These are phyloP conservation scores for Aspergillus puulaauensis DNA, from an alignment of 2,329 filamentous ascomycete species.

Conservation along the genomic window DNA sequence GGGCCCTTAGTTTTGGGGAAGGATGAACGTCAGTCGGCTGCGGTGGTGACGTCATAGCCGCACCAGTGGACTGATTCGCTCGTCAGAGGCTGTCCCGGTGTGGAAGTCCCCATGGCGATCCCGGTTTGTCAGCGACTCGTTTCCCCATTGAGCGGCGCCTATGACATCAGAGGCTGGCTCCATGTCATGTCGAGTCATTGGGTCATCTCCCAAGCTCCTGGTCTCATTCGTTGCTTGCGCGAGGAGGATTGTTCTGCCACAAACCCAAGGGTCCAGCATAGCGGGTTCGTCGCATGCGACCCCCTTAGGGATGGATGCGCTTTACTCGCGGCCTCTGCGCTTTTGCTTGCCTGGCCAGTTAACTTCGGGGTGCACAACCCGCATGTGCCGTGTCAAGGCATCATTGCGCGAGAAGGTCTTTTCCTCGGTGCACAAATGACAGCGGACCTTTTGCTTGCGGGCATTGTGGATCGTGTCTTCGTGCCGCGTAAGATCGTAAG, in stretches of 20 bases:
- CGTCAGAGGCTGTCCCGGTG: constrained; percentile 2
- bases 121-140: constrained; percentile 16
- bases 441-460: constrained; percentile 90
- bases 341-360: constrained; percentile 71
- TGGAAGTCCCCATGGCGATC: constrained; percentile 21
- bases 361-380: constrained; percentile 87
- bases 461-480: constrained; percentile 97
- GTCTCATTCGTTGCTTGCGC: constrained; percentile 10
- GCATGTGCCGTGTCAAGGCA: constrained; percentile 89
- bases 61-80: constrained; percentile 13
- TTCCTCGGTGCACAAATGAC: constrained; percentile 88
- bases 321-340: constrained; percentile 38
- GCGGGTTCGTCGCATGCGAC: background rate
- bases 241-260: background rate
- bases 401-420: constrained; percentile 97
- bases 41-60: constrained; percentile 22
- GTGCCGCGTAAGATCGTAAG: constrained; percentile 93
- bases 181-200: constrained; percentile 21
- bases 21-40: constrained; percentile 9
- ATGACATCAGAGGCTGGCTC: constrained; percentile 25
- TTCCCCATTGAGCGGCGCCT: constrained; percentile 11
- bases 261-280: background rate
- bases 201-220: background rate
- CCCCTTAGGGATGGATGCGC: background rate
- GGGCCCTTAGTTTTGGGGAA: background rate